These are phyloP conservation scores for Blastobotrys arbuscula DNA, from an alignment of 1,139 yeast species.

Conservation along the genomic window DNA sequence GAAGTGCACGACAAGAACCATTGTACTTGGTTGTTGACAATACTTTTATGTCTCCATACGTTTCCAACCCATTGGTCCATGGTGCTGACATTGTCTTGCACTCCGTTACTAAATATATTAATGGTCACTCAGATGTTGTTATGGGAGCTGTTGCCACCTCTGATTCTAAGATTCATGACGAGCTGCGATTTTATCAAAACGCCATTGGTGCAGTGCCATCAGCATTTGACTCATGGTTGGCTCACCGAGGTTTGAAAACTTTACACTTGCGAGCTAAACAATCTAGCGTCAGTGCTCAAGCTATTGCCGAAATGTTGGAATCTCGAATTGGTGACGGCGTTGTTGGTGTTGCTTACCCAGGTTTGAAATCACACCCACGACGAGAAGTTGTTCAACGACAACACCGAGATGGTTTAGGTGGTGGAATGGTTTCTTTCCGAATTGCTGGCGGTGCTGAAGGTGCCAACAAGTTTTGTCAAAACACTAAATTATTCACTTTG, in stretches of 20 bases:
- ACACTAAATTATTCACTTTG: slow-evolving; percentile 71
- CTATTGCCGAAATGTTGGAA: slow-evolving; percentile 63
- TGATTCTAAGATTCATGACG: slow-evolving; percentile 53
- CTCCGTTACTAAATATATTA: slow-evolving; percentile 85
- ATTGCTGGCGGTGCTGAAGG: slow-evolving; percentile 75
- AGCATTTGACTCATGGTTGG: slow-evolving; percentile 88
- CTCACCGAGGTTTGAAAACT: slow-evolving; percentile 88
- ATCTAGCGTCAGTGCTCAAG: slow-evolving; percentile 60
- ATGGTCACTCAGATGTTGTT: slow-evolving; percentile 90
- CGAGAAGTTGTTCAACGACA: slow-evolving; percentile 62
- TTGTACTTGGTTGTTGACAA: slow-evolving; percentile 78
- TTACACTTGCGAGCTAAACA: slow-evolving; percentile 74
- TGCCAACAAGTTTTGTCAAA: slow-evolving; percentile 67
- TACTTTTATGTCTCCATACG: slow-evolving; percentile 90
- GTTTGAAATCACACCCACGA: slow-evolving; percentile 60
- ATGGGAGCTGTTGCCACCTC: slow-evolving; percentile 79
- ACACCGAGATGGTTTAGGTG: slow-evolving; percentile 83
- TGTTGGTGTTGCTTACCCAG: slow-evolving; percentile 74
- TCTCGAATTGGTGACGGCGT: slow-evolving; percentile 43
- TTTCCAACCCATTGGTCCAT: slow-evolving; percentile 73
- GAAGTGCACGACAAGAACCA: slow-evolving; percentile 41
- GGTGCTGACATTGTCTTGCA: slow-evolving; percentile 89
- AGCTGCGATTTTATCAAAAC: slow-evolving; percentile 72
- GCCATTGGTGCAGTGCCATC: slow-evolving; percentile 89
- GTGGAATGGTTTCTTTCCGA: slow-evolving; percentile 90